Conservation (phyloP, 2,329 filamentous ascomycete species). For the Colletotrichum sp. region DNA sequence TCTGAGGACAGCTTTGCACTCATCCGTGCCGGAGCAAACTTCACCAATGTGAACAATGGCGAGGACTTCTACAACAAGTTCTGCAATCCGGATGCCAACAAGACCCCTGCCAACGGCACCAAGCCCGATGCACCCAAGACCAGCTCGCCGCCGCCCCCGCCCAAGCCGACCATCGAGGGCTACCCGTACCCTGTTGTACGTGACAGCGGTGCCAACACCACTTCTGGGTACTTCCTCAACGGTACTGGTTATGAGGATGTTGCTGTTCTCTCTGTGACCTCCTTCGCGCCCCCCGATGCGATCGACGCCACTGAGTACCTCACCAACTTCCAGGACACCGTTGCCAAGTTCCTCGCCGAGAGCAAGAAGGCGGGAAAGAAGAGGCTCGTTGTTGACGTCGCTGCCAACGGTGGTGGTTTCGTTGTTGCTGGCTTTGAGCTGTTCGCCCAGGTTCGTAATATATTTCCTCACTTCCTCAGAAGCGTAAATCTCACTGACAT, state of each 20-base stretch:
- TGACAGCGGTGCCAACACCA: conserved; percentile 29
- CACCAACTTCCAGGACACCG: conserved; percentile 34
- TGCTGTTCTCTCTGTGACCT: conserved; percentile 33
- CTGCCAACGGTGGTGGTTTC: conserved; percentile 62
- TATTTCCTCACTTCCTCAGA: no score
- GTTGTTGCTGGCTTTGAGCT: conserved; percentile 67
- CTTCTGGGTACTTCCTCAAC: conserved; percentile 38
- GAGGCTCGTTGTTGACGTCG: conserved; percentile 65
- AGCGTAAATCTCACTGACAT: not conserved
- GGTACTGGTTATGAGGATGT: conserved; percentile 38
- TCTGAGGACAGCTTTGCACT: conserved; percentile 30
- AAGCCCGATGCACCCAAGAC: not conserved
- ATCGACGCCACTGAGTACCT: conserved; percentile 27
- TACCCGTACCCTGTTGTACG: conserved; percentile 36
- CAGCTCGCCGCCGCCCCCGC: not conserved
- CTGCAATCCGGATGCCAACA: conserved; percentile 29
- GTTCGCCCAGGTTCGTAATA: conserved; percentile 53
- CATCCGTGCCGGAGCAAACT: conserved; percentile 29
- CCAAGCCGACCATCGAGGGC: conserved; percentile 21
- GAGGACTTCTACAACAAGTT: conserved; percentile 40
- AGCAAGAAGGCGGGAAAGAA: conserved; percentile 56
- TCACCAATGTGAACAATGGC: conserved; percentile 34
- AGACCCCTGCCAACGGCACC: conserved; percentile 1
- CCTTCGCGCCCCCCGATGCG: conserved; percentile 27
- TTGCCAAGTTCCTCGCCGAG: conserved; percentile 27